Conservation (phyloP, 306 rosid genomes). For the Senna siamea region DNA sequence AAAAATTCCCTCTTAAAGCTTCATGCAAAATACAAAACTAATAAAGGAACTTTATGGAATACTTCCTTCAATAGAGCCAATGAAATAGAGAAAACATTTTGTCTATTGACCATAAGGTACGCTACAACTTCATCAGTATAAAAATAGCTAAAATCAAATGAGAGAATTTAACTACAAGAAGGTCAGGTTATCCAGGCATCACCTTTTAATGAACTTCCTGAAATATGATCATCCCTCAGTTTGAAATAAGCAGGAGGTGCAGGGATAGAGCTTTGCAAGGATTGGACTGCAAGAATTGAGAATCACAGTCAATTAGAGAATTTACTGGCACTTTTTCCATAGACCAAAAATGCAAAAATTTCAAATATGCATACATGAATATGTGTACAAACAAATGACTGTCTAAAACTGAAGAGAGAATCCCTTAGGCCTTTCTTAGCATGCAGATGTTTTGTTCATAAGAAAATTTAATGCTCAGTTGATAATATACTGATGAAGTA, state of each 20-base stretch:
- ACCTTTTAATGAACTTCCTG: conserved; percentile 99
- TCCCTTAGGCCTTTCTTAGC: neutral
- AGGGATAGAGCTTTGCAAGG: conserved; percentile 89
- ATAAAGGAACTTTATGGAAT: neutral
- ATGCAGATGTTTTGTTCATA: neutral
- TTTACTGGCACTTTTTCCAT: conserved; percentile 8
- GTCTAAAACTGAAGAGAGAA: neutral
- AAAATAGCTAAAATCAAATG: conserved; percentile 15
- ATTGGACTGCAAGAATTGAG: conserved; percentile 66
- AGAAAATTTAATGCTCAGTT: neutral
- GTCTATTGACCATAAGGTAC: neutral
- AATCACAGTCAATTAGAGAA: conserved; percentile 33
- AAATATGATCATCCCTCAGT: conserved; percentile 86
- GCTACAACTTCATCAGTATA: conserved; percentile 30
- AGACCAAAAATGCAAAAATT: conserved; percentile 25
- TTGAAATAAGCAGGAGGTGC: conserved; percentile 91
- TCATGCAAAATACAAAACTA: neutral
- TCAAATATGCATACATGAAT: conserved; percentile 4
- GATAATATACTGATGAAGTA: neutral
- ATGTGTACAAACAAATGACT: neutral
- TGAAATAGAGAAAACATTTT: neutral
- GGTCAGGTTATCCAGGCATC: conserved; percentile 25
- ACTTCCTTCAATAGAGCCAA: neutral
- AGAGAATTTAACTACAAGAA: conserved; percentile 18
- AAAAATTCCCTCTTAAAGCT: conserved; percentile 16